Conservation (phyloP, 495 filamentous ascomycete genomes). For the Xylaria telfairii region DNA sequence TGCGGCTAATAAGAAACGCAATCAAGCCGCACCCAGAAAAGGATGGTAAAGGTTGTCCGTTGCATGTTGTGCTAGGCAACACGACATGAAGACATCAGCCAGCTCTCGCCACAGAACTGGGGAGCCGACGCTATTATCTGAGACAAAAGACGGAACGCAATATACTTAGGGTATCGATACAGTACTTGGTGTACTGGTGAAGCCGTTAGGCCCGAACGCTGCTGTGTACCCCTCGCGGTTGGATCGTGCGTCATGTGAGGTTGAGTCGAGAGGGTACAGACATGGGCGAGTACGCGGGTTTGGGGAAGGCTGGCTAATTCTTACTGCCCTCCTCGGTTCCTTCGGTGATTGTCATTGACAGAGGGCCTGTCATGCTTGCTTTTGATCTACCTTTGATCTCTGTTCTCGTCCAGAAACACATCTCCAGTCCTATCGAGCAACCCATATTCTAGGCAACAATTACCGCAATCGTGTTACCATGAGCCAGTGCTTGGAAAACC, state of each 20-base stretch:
- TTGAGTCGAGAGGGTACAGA: background rate
- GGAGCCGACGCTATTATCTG: constrained; percentile 1
- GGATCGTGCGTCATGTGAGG: constrained; percentile 15
- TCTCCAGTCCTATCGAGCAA: background rate
- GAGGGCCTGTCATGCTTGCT: background rate
- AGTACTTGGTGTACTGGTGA: constrained; percentile 2
- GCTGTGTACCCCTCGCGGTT: constrained; percentile 9
- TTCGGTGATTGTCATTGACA: background rate
- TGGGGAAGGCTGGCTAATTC: background rate
- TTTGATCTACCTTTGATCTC: background rate
- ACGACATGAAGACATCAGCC: constrained; percentile 17
- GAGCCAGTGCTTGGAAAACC: background rate
- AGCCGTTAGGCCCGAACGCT: constrained; percentile 13
- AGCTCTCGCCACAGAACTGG: constrained; percentile 2
- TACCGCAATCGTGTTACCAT: background rate
- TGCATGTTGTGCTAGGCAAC: constrained; percentile 6
- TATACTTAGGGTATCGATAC: constrained; percentile 17
- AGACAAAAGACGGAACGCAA: constrained; percentile 12
- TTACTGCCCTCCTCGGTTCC: background rate
- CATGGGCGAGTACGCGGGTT: background rate
- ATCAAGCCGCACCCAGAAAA: constrained; percentile 13
- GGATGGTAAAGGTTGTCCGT: background rate
- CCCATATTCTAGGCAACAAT: background rate
- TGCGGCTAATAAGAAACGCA: constrained; percentile 10
- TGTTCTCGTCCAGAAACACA: background rate